Conservation (phyloP, 345 rosid genomes). For the Moringa oleifera region DNA sequence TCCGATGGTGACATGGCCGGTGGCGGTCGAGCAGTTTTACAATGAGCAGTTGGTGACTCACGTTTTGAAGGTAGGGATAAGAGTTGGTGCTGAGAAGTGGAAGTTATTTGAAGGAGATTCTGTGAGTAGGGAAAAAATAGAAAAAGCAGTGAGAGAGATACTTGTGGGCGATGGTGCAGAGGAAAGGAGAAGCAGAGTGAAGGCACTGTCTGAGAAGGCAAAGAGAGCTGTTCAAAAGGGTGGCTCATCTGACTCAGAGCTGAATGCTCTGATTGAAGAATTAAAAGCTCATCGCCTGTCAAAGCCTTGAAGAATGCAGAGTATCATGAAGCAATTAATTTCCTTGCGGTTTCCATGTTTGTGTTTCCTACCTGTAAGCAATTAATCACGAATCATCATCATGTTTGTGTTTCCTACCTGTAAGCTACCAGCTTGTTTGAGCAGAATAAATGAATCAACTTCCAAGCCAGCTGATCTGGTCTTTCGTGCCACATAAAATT, state of each 20-base stretch:
- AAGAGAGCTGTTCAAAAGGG: constrained; percentile 41
- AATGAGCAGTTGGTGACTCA: constrained; percentile 38
- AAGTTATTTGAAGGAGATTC: too few relatives aligned
- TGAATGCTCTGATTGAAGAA: constrained; percentile 22
- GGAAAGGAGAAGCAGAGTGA: constrained; percentile 36
- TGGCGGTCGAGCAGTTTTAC: constrained; percentile 37
- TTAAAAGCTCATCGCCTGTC: neutral
- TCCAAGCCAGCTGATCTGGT: too few relatives aligned
- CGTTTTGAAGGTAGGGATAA: constrained; percentile 36
- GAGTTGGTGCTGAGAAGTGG: constrained; percentile 24
- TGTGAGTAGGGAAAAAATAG: constrained; percentile 32
- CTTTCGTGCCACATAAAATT: too few relatives aligned
- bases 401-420: too few relatives aligned
- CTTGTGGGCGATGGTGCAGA: constrained; percentile 28
- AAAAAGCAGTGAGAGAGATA: constrained; percentile 28
- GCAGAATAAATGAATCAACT: too few relatives aligned
- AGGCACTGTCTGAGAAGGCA: constrained; percentile 28
- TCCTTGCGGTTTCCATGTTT: too few relatives aligned
- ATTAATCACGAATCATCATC: too few relatives aligned
- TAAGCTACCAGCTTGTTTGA: too few relatives aligned
- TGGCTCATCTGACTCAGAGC: constrained; percentile 48
- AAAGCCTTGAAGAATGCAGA: neutral
- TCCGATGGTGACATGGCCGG: constrained; percentile 43
- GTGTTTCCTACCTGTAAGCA: too few relatives aligned
- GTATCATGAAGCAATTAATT: too few relatives aligned